Conservation (phyloP, 2,329 filamentous ascomycete species). For the Triangularia verruculosa region DNA sequence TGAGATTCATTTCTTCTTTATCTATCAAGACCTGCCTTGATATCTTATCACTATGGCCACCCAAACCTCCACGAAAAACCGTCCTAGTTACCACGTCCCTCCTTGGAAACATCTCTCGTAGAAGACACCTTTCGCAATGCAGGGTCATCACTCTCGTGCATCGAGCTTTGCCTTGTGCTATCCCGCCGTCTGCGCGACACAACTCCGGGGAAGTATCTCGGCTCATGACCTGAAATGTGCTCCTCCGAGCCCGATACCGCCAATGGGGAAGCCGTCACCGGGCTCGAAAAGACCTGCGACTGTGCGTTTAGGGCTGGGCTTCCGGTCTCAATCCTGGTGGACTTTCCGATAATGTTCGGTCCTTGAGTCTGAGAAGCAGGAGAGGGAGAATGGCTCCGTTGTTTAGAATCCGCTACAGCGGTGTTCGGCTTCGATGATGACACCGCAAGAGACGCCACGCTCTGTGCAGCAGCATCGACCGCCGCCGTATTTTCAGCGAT, state of each 20-base stretch:
- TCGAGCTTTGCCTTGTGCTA: slow-evolving; percentile 40
- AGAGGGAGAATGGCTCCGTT: slow-evolving; percentile 13
- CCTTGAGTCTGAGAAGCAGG: slow-evolving; percentile 9
- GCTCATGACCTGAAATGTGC: slow-evolving; percentile 46
- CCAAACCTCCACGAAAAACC: background rate
- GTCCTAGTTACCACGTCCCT: background rate
- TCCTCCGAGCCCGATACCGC: slow-evolving; percentile 13
- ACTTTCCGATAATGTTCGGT: background rate
- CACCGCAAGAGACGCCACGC: slow-evolving; percentile 24
- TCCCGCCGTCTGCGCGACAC: slow-evolving; percentile 51
- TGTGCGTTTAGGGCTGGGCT: slow-evolving; percentile 19
- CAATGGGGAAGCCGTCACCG: slow-evolving; percentile 20
- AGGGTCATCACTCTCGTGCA: slow-evolving; percentile 37
- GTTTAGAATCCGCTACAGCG: background rate
- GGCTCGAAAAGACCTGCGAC: slow-evolving; percentile 20
- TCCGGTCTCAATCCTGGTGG: slow-evolving; percentile 10
- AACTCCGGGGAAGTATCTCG: slow-evolving; percentile 69
- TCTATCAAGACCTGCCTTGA: background rate
- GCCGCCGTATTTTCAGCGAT: slow-evolving; percentile 29
- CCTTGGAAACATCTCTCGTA: slow-evolving; percentile 9
- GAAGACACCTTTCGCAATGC: background rate
- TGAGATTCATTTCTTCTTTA: background rate
- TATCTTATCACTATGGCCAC: background rate
- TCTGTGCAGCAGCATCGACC: slow-evolving; percentile 1
- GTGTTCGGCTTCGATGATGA: slow-evolving; percentile 25